Base-by-base conservation (phyloP, 805 yeast genomes). In the Ogataea thermomethanolica region DNA sequence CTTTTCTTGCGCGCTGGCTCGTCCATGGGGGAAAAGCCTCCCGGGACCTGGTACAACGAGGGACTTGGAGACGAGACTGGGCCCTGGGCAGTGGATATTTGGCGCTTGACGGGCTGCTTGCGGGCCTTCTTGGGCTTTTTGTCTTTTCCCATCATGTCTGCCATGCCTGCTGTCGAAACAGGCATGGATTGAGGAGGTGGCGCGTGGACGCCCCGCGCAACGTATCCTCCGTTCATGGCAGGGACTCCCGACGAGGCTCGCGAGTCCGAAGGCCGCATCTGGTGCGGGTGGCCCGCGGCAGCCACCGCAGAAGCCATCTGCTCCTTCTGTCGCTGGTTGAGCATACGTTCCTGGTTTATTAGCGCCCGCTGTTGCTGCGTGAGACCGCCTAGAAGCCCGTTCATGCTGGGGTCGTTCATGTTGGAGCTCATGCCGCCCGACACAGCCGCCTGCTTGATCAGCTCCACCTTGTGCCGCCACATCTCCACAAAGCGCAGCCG, bases 401-500 rank as follows among this genome's bases (percentile, higher is more conserved):
- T 54, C 52, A 49, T 54, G 34, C 46, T 50, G 5, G 50, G 48
- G 21, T 47, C 54, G 37, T 40, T 37, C 23, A 39, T 35, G 29
- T 34, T 46, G 30, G 34, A 35, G 20, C 41, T 35, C 40, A 46
- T 44, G 6, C 53, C 53, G 20, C 49, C 52, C 22, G 58, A 54
- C 36, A 63, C 51, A 9, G 71, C 66, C 15, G 69, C 71, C 42
- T 71, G 74, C 44, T 71, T 70, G 43, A 70, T 56, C 45, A 76
- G 68, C 43, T 76, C 82, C 54, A 78, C 76, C 57, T 84, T 77
- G 33, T 84, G 70, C 39, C 95, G 71, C 65, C 85, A 79, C 62
- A 84, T 93, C 60, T 91, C 98, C 44, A 91, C 84, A 54, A 90
- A 88, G 48, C 95, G 73, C 37, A 91, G 67, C 49, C 98, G 76